Evolutionary conservation across 2,329 filamentous ascomycete species (phyloP).

Genomic region (Hirsutella minnesotensis): DNA sequence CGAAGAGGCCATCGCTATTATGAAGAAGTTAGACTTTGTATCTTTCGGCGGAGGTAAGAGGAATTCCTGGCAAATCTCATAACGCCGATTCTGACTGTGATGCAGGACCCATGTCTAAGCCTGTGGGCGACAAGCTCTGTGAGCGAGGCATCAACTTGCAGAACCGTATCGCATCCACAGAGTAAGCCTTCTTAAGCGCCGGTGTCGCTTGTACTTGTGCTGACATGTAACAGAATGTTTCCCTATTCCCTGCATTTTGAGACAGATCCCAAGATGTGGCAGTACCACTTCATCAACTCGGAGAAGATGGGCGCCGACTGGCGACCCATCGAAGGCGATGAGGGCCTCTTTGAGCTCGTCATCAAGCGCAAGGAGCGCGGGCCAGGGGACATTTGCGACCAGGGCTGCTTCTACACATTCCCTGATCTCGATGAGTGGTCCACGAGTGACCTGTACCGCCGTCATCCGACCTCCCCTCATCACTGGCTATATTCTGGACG

Average conservation of each 20-base stretch:
- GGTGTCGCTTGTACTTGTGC: too few species aligned
- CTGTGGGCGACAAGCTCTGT: conserved; percentile 25
- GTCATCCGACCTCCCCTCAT: conserved; percentile 18
- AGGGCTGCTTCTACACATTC: conserved; percentile 24
- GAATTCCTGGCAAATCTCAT: too few species aligned
- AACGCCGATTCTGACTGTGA: too few species aligned
- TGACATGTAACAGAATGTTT: conserved; percentile 14
- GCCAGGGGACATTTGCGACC: conserved; percentile 8
- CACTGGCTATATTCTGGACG: conserved; percentile 24
- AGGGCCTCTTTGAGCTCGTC: conserved; percentile 17
- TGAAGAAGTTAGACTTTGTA: conserved; percentile 22
- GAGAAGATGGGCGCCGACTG: conserved; percentile 30
- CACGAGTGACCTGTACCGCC: conserved; percentile 22
- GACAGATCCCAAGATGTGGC: conserved; percentile 22
- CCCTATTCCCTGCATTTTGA: conserved; percentile 23
- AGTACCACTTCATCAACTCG: conserved; percentile 29
- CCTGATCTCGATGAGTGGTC: conserved; percentile 22
- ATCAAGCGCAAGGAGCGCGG: conserved; percentile 18
- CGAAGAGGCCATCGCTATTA: conserved; percentile 14
- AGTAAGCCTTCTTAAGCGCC: conserved; percentile 17
- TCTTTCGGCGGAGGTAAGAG: conserved; percentile 24
- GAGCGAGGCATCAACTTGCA: conserved; percentile 19
- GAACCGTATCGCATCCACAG: conserved; percentile 29
- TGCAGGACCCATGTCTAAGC: conserved; percentile 24
- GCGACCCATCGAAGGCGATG: conserved; percentile 10